Evolutionary conservation across 176 grass and related monocot species (phyloP), one percentile per base, ranked within the genome.

Genomic region (Zoysia pacifica): DNA sequence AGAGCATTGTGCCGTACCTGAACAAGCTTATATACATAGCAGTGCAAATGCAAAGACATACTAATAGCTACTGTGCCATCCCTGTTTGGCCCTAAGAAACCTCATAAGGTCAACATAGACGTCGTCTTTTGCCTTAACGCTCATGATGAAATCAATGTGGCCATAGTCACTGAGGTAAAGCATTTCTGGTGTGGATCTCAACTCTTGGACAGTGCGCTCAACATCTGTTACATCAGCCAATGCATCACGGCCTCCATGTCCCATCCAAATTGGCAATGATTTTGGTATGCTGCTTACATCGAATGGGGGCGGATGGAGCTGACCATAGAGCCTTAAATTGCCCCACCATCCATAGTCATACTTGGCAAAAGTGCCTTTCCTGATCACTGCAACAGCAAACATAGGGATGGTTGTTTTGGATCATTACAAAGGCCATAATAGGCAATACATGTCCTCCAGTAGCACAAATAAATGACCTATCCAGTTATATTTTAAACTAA

Each of bases 261-360:
- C 94, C 89, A 92, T 90, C 91, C 94, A 97, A 5, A 97, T 71
- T 19, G 89, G 94, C 65, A 97, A 81, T 11, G 83, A 87, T 50
- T 88, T 85, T 0, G 91, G 91, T 79, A 97, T 90, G 65, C 75
- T 59, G 61, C 83, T 86, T 46, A 97, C 76, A 63, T 92, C 48
- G 28, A 92, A 92, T 39, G 89, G 43, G 16, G 94, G 87, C 41
- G 94, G 89, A 40, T 61, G 72, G 51, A 92, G 61, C 2, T 12
- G 56, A 10, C 85, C 76, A 1, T 97, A 97, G 16, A 9, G 77
- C 79, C 46, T 81, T n/a, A 97, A 9, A 63, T 97, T 97, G 60
- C 87, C 83, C 69, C 39, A 86, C 40, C 47, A 76, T 53, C 94
- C 91, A 3, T 94, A 97, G 77, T 97, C 91, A 13, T 97, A 97